Conservation (phyloP, 805 yeast species). For the Kregervanrija delftensis region DNA sequence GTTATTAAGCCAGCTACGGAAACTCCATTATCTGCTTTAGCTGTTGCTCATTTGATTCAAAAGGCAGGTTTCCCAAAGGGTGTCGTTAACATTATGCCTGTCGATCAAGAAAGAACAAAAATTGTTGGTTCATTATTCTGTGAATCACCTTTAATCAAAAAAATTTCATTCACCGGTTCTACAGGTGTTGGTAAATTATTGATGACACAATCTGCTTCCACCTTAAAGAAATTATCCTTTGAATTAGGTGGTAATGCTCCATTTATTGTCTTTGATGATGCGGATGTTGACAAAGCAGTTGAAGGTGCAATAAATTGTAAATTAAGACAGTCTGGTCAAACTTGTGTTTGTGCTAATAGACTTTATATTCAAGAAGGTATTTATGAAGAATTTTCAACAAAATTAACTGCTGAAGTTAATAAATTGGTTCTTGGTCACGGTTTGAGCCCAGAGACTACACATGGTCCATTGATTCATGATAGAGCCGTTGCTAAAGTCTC, state of each 20-base stretch:
- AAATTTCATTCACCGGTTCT: slow-evolving; percentile 75
- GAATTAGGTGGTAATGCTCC: slow-evolving; percentile 85
- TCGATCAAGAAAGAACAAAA: slow-evolving; percentile 34
- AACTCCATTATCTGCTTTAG: slow-evolving; percentile 69
- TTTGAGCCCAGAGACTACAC: slow-evolving; percentile 49
- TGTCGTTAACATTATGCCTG: slow-evolving; percentile 55
- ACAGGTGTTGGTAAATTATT: slow-evolving; percentile 65
- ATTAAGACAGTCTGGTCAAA: slow-evolving; percentile 74
- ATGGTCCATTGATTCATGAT: slow-evolving; percentile 69
- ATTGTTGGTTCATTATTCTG: slow-evolving; percentile 52
- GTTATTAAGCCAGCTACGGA: slow-evolving; percentile 74
- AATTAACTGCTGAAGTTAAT: slow-evolving; percentile 39
- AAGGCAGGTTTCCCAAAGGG: slow-evolving; percentile 72
- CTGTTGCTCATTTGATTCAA: slow-evolving; percentile 51
- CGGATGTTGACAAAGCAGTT: slow-evolving; percentile 59
- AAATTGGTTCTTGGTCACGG: slow-evolving; percentile 58
- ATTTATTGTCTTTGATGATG: slow-evolving; percentile 67
- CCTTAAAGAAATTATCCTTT: slow-evolving; percentile 63
- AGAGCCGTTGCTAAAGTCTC: slow-evolving; percentile 56
- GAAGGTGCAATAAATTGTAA: slow-evolving; percentile 60
- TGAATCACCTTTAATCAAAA: slow-evolving; percentile 48
- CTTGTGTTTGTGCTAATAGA: slow-evolving; percentile 77
- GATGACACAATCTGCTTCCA: slow-evolving; percentile 52
- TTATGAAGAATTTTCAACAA: slow-evolving; percentile 54
- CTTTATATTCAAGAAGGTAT: slow-evolving; percentile 56